Conservation (phyloP, 495 filamentous ascomycete species). For the Xanthoparmelia taractica region DNA sequence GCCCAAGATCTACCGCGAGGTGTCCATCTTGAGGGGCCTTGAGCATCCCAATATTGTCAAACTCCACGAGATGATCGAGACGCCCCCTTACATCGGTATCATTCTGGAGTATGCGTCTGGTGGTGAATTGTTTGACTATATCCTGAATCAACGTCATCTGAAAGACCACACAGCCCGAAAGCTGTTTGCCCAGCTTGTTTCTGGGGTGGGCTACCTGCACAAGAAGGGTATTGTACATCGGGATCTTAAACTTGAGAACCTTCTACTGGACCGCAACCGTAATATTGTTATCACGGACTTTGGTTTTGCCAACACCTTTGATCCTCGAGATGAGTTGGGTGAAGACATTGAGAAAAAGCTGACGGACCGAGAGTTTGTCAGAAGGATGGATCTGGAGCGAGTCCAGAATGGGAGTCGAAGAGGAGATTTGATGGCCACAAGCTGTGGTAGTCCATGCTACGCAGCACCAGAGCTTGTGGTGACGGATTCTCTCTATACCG, state of each 20-base stretch:
- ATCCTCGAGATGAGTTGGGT: slow-evolving; percentile 75
- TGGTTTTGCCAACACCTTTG: slow-evolving; percentile 97
- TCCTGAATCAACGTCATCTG: slow-evolving; percentile 89
- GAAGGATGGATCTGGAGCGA: slow-evolving; percentile 69
- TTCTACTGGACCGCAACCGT: slow-evolving; percentile 88
- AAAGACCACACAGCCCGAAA: slow-evolving; percentile 87
- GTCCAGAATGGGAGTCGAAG: slow-evolving; percentile 75
- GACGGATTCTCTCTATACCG: slow-evolving; percentile 94
- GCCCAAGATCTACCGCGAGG: slow-evolving; percentile 96
- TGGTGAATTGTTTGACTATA: slow-evolving; percentile 97
- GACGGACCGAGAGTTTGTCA: slow-evolving; percentile 75
- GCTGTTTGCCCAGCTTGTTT: slow-evolving; percentile 92
- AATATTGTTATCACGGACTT: slow-evolving; percentile 99
- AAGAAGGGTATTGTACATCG: slow-evolving; percentile 99
- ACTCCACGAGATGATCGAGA: slow-evolving; percentile 97
- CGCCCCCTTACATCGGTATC: slow-evolving; percentile 91
- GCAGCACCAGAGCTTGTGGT: slow-evolving; percentile 96
- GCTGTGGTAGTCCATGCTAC: slow-evolving; percentile 67
- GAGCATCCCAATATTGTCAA: slow-evolving; percentile 95
- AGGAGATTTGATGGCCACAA: slow-evolving; percentile 52
- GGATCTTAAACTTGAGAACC: slow-evolving; percentile 94
- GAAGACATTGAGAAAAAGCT: slow-evolving; percentile 88
- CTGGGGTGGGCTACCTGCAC: slow-evolving; percentile 94
- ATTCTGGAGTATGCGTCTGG: slow-evolving; percentile 97
- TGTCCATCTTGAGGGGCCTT: slow-evolving; percentile 76